Evolutionary conservation across 78 protist genomes (phyloP).

Genomic region (Dictyostelium capitatum): DNA sequence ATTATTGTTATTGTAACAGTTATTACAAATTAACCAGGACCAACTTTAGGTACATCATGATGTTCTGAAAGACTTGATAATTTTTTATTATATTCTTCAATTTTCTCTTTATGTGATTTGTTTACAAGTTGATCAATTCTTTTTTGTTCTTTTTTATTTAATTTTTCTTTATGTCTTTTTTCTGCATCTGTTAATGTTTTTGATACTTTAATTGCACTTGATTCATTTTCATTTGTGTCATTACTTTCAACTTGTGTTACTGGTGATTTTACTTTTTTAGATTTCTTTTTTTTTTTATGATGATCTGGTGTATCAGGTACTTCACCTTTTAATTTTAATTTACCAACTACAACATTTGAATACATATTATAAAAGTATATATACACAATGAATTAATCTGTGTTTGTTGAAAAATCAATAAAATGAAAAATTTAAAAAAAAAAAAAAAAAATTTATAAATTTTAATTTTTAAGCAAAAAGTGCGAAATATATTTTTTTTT

Average conservation of each 20-base stretch:
- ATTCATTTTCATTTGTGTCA: neutral
- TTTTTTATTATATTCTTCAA: conserved; percentile 63
- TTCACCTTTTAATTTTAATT: conserved; percentile 60
- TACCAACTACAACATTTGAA: conserved; percentile 59
- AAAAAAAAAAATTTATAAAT: neutral
- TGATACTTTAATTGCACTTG: neutral
- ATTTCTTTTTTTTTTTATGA: conserved; percentile 46
- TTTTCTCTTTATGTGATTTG: conserved; percentile 62
- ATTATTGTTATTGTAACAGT: neutral
- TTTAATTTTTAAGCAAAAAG: neutral
- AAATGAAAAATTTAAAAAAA: neutral
- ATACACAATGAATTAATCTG: neutral
- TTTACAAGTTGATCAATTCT: conserved; percentile 44
- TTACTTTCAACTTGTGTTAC: neutral
- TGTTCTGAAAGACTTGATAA: conserved; percentile 61
- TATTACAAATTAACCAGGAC: conserved; percentile 25
- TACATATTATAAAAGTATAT: neutral
- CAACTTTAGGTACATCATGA: conserved; percentile 73
- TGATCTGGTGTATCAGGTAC: conserved; percentile 31
- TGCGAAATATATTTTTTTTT: neutral
- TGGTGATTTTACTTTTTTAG: conserved; percentile 5
- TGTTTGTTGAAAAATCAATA: neutral
- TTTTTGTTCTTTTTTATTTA: conserved; percentile 27
- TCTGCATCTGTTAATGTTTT: conserved; percentile 39
- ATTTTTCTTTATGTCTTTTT: conserved; percentile 26